A percentile compares a stretch with the other conserved stretches of the same genome.
These are phyloP conservation scores for Letharia columbiana DNA, from an alignment of 495 filamentous ascomycete species.

Conservation along the genomic window DNA sequence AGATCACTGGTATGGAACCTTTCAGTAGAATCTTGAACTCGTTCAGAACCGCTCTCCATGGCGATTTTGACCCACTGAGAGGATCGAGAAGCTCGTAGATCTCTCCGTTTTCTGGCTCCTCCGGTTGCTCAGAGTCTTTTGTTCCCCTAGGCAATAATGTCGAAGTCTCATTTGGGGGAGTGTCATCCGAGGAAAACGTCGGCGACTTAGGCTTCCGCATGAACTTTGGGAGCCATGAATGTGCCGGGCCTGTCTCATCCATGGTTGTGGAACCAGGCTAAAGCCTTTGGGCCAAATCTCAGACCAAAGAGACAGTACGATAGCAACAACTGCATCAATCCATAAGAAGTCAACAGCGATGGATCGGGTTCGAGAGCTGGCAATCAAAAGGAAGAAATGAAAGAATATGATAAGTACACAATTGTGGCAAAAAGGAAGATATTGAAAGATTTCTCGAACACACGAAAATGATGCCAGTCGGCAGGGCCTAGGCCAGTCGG, in stretches of 20 bases:
- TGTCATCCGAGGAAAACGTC: conserved; percentile 3
- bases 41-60: conserved; percentile 33
- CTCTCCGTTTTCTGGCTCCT: conserved; percentile 8
- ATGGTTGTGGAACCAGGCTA: conserved; percentile 7
- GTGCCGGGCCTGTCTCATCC: conserved; percentile 19
- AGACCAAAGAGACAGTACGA: neutral
- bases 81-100: conserved; percentile 17
- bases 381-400: neutral
- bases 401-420: neutral
- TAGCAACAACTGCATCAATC: neutral
- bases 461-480: neutral
- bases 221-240: conserved; percentile 22
- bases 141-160: conserved; percentile 40
- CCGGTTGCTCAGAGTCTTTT: conserved; percentile 17
- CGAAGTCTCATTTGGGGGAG: conserved; percentile 35
- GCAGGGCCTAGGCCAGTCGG: neutral
- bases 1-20: conserved; percentile 69
- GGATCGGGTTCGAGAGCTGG: neutral
- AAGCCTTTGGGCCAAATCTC: neutral
- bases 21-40: conserved; percentile 65
- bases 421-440: neutral
- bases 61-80: conserved; percentile 17
- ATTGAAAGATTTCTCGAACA: too few species aligned
- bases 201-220: conserved; percentile 13
- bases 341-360: neutral